These are phyloP conservation scores for Trichoderma lentiforme DNA, from an alignment of 2,329 filamentous ascomycete genomes.

Conservation along the genomic window DNA sequence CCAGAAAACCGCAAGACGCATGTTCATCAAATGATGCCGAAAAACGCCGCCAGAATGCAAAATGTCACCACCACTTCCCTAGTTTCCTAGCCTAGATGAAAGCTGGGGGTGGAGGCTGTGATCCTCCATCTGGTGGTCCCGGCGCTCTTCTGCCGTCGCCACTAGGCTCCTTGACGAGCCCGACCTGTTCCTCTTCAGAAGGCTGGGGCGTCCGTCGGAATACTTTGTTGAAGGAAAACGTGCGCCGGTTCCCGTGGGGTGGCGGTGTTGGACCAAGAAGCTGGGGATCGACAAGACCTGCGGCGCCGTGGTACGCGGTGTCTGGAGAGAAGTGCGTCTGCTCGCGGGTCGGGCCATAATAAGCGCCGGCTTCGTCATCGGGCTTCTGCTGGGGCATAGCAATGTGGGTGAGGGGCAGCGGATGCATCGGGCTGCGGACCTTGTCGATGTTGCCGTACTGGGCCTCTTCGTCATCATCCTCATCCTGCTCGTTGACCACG, in stretches of 20 bases:
- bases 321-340: constrained; percentile 46
- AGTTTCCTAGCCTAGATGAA: constrained; percentile 8
- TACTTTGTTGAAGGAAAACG: constrained; percentile 91
- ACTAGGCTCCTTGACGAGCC: constrained; percentile 66
- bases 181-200: constrained; percentile 79
- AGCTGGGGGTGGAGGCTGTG: not conserved
- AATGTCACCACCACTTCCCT: not conserved
- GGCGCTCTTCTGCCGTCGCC: not conserved
- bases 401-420: constrained; percentile 62
- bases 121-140: not conserved
- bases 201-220: constrained; percentile 54
- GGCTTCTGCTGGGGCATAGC: constrained; percentile 46
- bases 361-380: constrained; percentile 41
- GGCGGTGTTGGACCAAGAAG: constrained; percentile 57
- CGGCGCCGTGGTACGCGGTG: constrained; percentile 49
- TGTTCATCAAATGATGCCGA: not conserved
- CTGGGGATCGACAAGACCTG: constrained; percentile 29
- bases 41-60: constrained; percentile 13
- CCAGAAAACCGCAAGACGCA: not conserved
- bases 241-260: constrained; percentile 60
- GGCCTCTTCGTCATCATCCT: constrained; percentile 23
- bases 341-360: constrained; percentile 38
- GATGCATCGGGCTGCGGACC: constrained; percentile 55
- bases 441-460: constrained; percentile 36
- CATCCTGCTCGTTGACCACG: constrained; percentile 29